Percentiles rank a stretch among this genome's conserved stretches.
Conservation (phyloP, 495 filamentous ascomycete genomes). For the Annulohypoxylon maeteangense region DNA sequence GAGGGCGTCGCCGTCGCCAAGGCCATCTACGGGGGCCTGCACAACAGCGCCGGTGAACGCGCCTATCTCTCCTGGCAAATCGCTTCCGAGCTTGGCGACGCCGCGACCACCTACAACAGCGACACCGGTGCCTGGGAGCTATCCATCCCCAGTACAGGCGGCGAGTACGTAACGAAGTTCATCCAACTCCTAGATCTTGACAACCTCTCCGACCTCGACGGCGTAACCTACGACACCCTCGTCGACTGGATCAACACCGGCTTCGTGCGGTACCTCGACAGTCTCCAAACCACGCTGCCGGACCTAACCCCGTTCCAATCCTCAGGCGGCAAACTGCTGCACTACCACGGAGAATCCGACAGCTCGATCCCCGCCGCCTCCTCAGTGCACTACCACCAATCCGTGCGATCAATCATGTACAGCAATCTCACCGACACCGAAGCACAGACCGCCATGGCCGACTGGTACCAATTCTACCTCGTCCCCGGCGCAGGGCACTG, state of each 20-base stretch:
- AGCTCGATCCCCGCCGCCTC: constrained; percentile 56
- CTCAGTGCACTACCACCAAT: constrained; percentile 58
- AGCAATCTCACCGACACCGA: constrained; percentile 47
- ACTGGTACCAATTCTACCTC: constrained; percentile 63
- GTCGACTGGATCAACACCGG: constrained; percentile 54
- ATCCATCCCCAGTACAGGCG: constrained; percentile 49
- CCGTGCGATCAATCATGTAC: constrained; percentile 62
- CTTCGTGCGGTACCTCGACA: constrained; percentile 48
- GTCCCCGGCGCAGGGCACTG: constrained; percentile 64
- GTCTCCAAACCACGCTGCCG: constrained; percentile 56
- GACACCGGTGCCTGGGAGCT: constrained; percentile 53
- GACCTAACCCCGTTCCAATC: constrained; percentile 57
- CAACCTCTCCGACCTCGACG: constrained; percentile 51
- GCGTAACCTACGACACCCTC: constrained; percentile 61
- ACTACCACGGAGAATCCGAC: constrained; percentile 64
- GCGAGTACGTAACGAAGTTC: constrained; percentile 50
- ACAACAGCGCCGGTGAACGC: constrained; percentile 53
- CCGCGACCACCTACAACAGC: constrained; percentile 55
- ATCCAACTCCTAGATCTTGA: constrained; percentile 48
- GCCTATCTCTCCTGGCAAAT: constrained; percentile 60
- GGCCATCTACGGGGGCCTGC: constrained; percentile 54
- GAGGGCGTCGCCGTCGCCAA: constrained; percentile 52
- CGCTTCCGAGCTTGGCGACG: constrained; percentile 54
- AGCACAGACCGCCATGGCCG: constrained; percentile 45
- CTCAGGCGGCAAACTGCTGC: constrained; percentile 63